These are phyloP conservation scores for Aspergillus asperescens DNA, from an alignment of 495 filamentous ascomycete species.

Conservation along the genomic window DNA sequence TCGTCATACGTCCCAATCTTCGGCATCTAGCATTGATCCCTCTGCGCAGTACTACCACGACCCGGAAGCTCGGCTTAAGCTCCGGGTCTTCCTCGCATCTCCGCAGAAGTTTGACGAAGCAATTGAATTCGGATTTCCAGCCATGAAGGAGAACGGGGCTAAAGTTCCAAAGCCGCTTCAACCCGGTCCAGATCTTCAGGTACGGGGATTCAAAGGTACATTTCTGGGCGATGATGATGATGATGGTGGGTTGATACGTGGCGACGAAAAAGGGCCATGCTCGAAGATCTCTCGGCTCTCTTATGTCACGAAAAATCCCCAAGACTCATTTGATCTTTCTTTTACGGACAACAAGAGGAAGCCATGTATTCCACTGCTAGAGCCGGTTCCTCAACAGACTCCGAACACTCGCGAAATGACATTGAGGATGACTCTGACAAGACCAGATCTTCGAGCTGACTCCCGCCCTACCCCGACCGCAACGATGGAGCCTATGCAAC, in stretches of 20 bases:
- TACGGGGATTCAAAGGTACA: slow-evolving; percentile 26
- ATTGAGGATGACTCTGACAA: slow-evolving; percentile 86
- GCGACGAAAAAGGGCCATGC: slow-evolving; percentile 24
- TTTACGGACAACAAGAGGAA: slow-evolving; percentile 12
- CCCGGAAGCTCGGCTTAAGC: slow-evolving; percentile 78
- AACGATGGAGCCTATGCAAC: slow-evolving; percentile 52
- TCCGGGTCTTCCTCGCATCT: slow-evolving; percentile 83
- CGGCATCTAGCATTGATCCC: slow-evolving; percentile 60
- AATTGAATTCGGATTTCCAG: slow-evolving; percentile 87
- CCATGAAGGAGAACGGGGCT: slow-evolving; percentile 43
- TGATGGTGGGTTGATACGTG: slow-evolving; percentile 29
- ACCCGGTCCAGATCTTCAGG: slow-evolving; percentile 1
- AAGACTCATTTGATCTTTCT: slow-evolving; percentile 22
- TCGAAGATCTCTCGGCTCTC: slow-evolving; percentile 26
- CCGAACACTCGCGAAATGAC: slow-evolving; percentile 73
- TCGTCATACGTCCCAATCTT: slow-evolving; percentile 31
- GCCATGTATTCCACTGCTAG: slow-evolving; percentile 17
- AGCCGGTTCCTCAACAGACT: slow-evolving; percentile 19
- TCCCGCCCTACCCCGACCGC: slow-evolving; percentile 36
- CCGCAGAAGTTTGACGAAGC: slow-evolving; percentile 95
- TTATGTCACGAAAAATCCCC: slow-evolving; percentile 22
- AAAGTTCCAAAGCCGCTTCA: slow-evolving; percentile 20
- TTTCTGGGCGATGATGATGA: slow-evolving; percentile 42
- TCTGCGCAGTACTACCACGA: slow-evolving; percentile 82
- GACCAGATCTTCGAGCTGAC: slow-evolving; percentile 75